Evolutionary conservation across 768 basidiomycete species (phyloP).

Genomic region (Wakefieldia striispora): DNA sequence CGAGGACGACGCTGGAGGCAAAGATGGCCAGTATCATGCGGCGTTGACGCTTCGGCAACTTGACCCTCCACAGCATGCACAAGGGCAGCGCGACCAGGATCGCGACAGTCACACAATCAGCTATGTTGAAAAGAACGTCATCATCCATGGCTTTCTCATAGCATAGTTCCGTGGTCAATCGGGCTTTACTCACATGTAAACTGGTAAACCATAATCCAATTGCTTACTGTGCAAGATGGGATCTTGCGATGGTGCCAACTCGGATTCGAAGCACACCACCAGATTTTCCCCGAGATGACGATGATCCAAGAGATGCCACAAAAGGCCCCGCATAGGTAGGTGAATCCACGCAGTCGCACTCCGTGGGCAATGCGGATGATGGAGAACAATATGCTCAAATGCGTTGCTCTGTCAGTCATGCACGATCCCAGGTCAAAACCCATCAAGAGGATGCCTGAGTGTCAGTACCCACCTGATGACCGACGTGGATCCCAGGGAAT

Average conservation of each 20-base stretch:
- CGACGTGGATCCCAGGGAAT: slow-evolving; percentile 1
- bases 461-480: neutral
- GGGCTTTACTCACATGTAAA: slow-evolving; percentile 4
- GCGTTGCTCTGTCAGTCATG: neutral
- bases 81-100: slow-evolving; percentile 17
- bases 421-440: neutral
- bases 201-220: neutral
- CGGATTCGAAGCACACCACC: slow-evolving; percentile 2
- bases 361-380: slow-evolving; percentile 11
- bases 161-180: neutral
- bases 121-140: neutral
- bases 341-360: neutral
- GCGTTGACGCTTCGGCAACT: slow-evolving; percentile 8
- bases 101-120: slow-evolving; percentile 2
- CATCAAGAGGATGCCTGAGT: neutral
- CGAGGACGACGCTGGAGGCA: slow-evolving; percentile 13
- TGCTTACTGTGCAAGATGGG: neutral
- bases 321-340: neutral
- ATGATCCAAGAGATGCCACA: slow-evolving; percentile 1
- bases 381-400: slow-evolving; percentile 18
- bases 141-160: neutral
- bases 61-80: slow-evolving; percentile 16
- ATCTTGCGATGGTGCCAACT: slow-evolving; percentile 1
- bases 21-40: slow-evolving; percentile 20
- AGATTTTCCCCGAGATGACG: slow-evolving; percentile 1